phyloP scores from a whole-genome alignment of 1,284 basidiomycete species.

The Chalciporus sp. region DNA sequence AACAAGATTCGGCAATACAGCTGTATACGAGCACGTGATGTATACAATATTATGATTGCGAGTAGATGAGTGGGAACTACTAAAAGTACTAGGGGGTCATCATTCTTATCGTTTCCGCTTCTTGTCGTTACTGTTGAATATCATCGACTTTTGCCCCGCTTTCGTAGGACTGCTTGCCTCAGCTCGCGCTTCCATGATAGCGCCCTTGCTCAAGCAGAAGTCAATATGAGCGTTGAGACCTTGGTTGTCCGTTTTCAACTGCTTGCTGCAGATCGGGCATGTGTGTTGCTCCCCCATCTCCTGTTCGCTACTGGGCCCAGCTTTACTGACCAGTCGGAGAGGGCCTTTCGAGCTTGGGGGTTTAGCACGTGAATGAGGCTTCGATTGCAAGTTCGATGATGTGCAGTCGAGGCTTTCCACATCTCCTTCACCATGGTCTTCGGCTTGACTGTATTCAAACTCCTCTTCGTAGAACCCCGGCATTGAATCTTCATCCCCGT shows the following conservation, averaged over 20 bases:
- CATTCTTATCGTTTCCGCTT: constrained; percentile 20
- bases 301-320: constrained; percentile 5
- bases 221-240: constrained; percentile 76
- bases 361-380: constrained; percentile 15
- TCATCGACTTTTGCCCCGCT: constrained; percentile 5
- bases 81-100: too few species aligned
- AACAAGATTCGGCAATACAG: too few species aligned
- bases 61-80: too few species aligned
- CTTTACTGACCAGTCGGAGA: neutral
- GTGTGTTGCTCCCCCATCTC: constrained; percentile 17
- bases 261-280: constrained; percentile 69
- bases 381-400: constrained; percentile 10
- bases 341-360: neutral
- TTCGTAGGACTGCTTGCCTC: constrained; percentile 35
- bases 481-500: constrained; percentile 49
- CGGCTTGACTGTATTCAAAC: constrained; percentile 14
- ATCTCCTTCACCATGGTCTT: constrained; percentile 22
- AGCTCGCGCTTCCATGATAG: constrained; percentile 66
- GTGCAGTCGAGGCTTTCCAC: constrained; percentile 19
- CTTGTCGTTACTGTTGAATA: constrained; percentile 6
- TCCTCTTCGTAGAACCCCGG: constrained; percentile 54
- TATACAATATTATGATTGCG: too few species aligned
- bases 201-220: constrained; percentile 72
- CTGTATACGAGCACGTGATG: constrained; percentile 26
- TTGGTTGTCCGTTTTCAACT: constrained; percentile 61